Percentiles rank a stretch among this genome's conserved stretches.
Evolutionary conservation across 371 early-diverging fungal genomes (phyloP).

Genomic region (Synchytrium microbalum): DNA sequence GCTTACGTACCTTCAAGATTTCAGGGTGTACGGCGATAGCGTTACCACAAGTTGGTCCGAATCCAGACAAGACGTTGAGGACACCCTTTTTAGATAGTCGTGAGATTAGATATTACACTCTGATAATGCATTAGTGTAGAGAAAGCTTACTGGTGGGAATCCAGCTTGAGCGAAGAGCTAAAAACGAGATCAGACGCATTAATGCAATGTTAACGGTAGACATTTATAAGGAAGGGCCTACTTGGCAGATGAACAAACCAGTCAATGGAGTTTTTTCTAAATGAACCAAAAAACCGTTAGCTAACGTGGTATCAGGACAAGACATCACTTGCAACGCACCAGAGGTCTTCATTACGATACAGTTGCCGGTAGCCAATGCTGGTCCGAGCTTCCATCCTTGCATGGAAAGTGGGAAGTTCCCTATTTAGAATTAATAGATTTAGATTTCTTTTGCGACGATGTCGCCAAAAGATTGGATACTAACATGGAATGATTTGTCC

Average conservation of each 20-base stretch:
- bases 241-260: constrained; percentile 65
- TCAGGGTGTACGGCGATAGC: constrained; percentile 26
- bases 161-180: constrained; percentile 73
- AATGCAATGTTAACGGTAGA: no score
- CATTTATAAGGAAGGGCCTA: no score
- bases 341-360: constrained; percentile 56
- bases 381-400: constrained; percentile 31
- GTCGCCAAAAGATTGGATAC: background rate
- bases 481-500: constrained; percentile 31
- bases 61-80: constrained; percentile 69
- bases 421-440: background rate
- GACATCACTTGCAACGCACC: background rate
- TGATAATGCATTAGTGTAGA: background rate
- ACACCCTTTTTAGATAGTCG: constrained; percentile 45
- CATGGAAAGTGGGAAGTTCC: constrained; percentile 14
- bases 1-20: constrained; percentile 49
- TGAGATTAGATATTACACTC: background rate
- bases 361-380: constrained; percentile 33
- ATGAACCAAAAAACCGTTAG: background rate
- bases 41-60: constrained; percentile 37
- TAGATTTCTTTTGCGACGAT: background rate
- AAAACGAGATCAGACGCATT: no score
- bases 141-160: constrained; percentile 53
- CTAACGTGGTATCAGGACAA: background rate
- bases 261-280: constrained; percentile 74